phyloP scores from a whole-genome alignment of 2,329 filamentous ascomycete species.

The Hymenoscyphus fraxineus region DNA sequence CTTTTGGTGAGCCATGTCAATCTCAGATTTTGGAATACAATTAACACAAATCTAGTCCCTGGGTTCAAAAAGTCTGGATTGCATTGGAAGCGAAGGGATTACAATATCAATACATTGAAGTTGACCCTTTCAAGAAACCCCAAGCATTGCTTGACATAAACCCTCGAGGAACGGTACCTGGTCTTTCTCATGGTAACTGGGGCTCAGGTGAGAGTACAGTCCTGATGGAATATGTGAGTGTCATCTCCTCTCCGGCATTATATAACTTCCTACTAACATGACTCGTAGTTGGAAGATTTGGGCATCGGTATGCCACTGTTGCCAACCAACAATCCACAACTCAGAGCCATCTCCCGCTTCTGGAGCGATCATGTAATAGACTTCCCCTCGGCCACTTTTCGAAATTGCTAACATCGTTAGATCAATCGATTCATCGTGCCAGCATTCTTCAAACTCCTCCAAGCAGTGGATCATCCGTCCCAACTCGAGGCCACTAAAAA shows the following conservation, averaged over 20 bases:
- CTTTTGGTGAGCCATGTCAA: slow-evolving; percentile 61
- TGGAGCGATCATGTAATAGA: slow-evolving; percentile 73
- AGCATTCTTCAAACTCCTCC: slow-evolving; percentile 69
- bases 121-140: slow-evolving; percentile 74
- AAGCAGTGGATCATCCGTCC: slow-evolving; percentile 55
- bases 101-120: slow-evolving; percentile 81
- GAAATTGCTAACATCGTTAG: slow-evolving; percentile 37
- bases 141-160: slow-evolving; percentile 70
- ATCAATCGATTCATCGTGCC: slow-evolving; percentile 75
- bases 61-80: slow-evolving; percentile 87
- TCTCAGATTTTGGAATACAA: background rate
- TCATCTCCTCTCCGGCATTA: background rate
- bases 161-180: slow-evolving; percentile 71
- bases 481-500: slow-evolving; percentile 57
- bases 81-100: slow-evolving; percentile 76
- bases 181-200: slow-evolving; percentile 75
- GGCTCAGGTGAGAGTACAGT: slow-evolving; percentile 77
- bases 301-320: slow-evolving; percentile 57
- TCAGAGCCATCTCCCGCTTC: slow-evolving; percentile 69
- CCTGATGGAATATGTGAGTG: slow-evolving; percentile 75
- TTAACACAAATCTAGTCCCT: slow-evolving; percentile 50
- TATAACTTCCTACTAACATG: slow-evolving; percentile 1
- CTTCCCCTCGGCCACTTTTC: background rate
- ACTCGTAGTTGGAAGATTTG: slow-evolving; percentile 66
- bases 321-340: slow-evolving; percentile 59